These are phyloP conservation scores for Fagopyrum homotropicum DNA, from an alignment of 148 eudicot genomes.

Conservation along the genomic window DNA sequence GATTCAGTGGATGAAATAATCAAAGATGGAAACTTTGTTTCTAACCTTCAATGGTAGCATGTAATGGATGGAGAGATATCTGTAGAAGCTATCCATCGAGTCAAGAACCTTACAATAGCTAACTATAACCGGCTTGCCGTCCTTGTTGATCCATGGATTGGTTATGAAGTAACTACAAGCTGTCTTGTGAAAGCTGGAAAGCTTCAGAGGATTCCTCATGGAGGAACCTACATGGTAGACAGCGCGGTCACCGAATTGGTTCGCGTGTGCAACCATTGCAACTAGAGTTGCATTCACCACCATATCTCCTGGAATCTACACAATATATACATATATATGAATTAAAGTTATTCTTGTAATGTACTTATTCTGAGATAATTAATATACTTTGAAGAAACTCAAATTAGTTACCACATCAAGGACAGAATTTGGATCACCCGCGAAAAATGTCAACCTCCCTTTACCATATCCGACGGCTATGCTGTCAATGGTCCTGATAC, in stretches of 20 bases:
- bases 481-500: constrained; percentile 66
- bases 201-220: constrained; percentile 34
- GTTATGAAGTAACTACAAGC: constrained; percentile 36
- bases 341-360: background rate
- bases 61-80: constrained; percentile 52
- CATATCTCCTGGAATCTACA: constrained; percentile 20
- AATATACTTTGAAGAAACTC: background rate
- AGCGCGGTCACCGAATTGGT: constrained; percentile 13
- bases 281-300: constrained; percentile 17
- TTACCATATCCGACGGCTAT: constrained; percentile 58
- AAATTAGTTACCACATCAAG: constrained; percentile 37
- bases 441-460: constrained; percentile 47
- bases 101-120: constrained; percentile 31
- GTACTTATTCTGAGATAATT: background rate
- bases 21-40: background rate
- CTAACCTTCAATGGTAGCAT: constrained; percentile 59
- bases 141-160: constrained; percentile 56
- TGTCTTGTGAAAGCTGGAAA: constrained; percentile 22
- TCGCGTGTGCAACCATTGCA: constrained; percentile 30
- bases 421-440: constrained; percentile 36
- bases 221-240: constrained; percentile 62
- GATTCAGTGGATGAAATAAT: no score
- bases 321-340: no score
- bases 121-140: constrained; percentile 49
- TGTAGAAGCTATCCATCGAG: constrained; percentile 53